Conservation (phyloP, 495 filamentous ascomycete species). For the Xylaria bambusicola region DNA sequence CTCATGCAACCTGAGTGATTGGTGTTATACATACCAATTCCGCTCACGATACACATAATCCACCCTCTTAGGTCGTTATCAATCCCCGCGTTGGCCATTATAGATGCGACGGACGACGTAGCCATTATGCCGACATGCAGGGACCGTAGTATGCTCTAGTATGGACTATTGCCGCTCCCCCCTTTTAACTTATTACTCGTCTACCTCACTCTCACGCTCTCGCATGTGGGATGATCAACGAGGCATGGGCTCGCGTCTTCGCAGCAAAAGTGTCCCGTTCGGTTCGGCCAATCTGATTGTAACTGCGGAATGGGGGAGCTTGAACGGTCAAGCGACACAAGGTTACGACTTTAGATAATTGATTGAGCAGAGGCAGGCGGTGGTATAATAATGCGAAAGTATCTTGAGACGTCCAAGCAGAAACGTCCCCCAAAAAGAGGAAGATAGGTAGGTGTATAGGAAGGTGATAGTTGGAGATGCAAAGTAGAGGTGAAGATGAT, state of each 20-base stretch:
- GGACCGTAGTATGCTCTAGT: too few relatives aligned
- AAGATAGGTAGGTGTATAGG: not conserved
- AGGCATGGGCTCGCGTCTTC: constrained; percentile 18
- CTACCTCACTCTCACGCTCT: constrained; percentile 8
- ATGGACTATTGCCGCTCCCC: constrained; percentile 21
- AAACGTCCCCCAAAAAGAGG: not conserved
- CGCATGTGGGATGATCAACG: constrained; percentile 1
- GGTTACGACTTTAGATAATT: not conserved
- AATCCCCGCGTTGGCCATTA: constrained; percentile 46
- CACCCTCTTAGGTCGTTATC: constrained; percentile 89
- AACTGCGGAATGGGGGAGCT: not conserved
- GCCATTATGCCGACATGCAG: constrained; percentile 17
- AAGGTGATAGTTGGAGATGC: not conserved
- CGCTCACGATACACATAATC: constrained; percentile 87
- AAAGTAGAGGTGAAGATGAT: too few relatives aligned
- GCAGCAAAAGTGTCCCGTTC: not conserved
- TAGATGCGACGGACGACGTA: constrained; percentile 13
- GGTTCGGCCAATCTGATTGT: not conserved
- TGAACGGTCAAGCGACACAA: not conserved
- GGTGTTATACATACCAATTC: constrained; percentile 57
- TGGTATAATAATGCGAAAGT: not conserved
- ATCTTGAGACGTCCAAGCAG: not conserved
- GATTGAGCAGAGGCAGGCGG: not conserved
- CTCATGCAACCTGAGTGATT: constrained; percentile 12
- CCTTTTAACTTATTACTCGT: constrained; percentile 19